Percentiles rank a stretch among this genome's conserved stretches.
These are phyloP conservation scores for Blastocladiella britannica DNA, from an alignment of 192 early-diverging fungal genomes.

Conservation along the genomic window DNA sequence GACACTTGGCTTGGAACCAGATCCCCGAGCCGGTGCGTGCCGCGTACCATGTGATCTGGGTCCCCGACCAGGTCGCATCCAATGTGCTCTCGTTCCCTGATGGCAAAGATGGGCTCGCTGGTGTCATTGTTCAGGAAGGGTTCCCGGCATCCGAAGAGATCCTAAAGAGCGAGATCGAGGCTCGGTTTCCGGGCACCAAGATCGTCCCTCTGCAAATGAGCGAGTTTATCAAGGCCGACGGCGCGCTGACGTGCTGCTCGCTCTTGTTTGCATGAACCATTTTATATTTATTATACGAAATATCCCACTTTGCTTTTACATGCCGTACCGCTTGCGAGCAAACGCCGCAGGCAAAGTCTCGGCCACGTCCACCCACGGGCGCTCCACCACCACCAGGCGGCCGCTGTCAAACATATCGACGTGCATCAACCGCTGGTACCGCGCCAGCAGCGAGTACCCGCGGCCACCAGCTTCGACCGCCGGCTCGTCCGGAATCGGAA, in stretches of 20 bases:
- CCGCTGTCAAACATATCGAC: conserved; percentile 45
- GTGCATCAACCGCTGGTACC: conserved; percentile 64
- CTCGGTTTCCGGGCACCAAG: conserved; percentile 3
- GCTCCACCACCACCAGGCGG: conserved; percentile 71
- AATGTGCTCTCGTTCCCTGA: conserved; percentile 14
- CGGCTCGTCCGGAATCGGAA: conserved; percentile 4
- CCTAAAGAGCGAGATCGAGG: conserved; percentile 2
- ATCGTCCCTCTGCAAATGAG: conserved; percentile 11
- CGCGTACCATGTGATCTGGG: conserved; percentile 6
- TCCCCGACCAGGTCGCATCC: conserved; percentile 16
- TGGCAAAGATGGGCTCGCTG: neutral
- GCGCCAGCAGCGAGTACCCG: neutral
- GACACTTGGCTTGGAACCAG: conserved; percentile 8
- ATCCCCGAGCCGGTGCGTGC: conserved; percentile 5
- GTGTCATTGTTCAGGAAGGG: conserved; percentile 12
- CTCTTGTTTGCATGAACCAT: conserved; percentile 2
- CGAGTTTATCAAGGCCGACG: conserved; percentile 19
- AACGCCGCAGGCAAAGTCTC: conserved; percentile 57
- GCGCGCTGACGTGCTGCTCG: conserved; percentile 18
- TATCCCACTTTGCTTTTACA: no score
- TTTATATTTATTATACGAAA: neutral
- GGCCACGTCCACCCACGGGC: conserved; percentile 60
- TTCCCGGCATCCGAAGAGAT: conserved; percentile 10
- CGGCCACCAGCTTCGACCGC: conserved; percentile 4
- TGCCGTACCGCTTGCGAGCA: conserved; percentile 67